Base-by-base conservation (phyloP, 257 asterid species). In the Primulina tabacum region DNA sequence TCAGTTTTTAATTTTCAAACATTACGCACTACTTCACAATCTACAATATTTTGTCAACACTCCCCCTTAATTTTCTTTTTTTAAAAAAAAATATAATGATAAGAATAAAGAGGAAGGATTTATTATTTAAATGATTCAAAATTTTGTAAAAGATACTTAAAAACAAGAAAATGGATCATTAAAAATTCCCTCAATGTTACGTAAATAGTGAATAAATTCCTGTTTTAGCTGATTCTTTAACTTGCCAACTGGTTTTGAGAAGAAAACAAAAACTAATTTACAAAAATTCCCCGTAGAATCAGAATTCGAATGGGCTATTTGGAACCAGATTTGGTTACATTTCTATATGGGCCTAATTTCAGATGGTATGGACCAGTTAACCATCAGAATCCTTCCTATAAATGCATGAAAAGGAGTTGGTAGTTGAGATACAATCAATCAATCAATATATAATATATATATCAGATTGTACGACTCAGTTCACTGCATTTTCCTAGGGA, bases 351-450 rank as follows among this genome's bases (percentile, higher is more conserved):
- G 75, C 71, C 76, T 65, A 56, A 69, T n/a, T 43, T 2, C 55
- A 26, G 38, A 29, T 52, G 32, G 35, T 7, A 56, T 77, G 77
- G 77, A 64, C 81, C 78, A 62, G 56, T 50, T 0, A 72, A 34
- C 71, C 59, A 24, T 68, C 37, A 17, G 55, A 60, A 21, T 53
- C 65, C 29, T 70, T 56, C 18, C 32, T 33, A 17, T 52, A 67
- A 77, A 76, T 76, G 71, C 67, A 62, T 74, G 82, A 78, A 70
- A 74, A 50, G 4, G 73, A 71, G 53, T 18, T 70, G 71, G 24
- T 60, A 68, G 56, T 57, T 69, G 33, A 33, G 33, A 56, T 35
- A n/a, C 16, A 72, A 1, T 14, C 60, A 60, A 24, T 24, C 26
- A 24, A 24, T 21, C 24, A 1, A 24, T 24, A 24, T 24, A 24